Evolutionary conservation across 768 basidiomycete genomes (phyloP), one percentile per base, ranked within the genome.

Genomic region (Mycena indigotica): DNA sequence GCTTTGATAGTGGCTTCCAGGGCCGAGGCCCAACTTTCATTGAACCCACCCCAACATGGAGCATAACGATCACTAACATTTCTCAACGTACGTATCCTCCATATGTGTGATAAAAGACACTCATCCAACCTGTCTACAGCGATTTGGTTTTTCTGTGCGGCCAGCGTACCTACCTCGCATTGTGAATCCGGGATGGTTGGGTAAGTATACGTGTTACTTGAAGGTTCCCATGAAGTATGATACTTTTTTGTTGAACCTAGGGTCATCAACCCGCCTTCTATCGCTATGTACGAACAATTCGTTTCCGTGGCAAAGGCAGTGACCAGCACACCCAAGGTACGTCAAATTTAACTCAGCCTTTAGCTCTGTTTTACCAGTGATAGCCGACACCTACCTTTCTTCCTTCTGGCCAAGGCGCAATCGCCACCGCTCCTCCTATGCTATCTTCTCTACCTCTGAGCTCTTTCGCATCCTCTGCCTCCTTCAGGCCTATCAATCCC

Each of bases 151-250:
- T 76, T 73, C 63, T 78, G 76, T 52, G 63, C 69, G 49, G 69
- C 68, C 23, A 71, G 62, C n/a, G 52, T 62, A n/a, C 77, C 75
- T 3, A 45, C 62, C 12, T 69, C 70, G 17, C 78, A 77, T 52
- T 79, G 77, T 64, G 60, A 62, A 19, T 60, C 72, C 4, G 74
- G 74, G 24, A 77, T 75, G 74, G 77, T 77, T 30, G 76, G 75
- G 76, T 75, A 56, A 60, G 73, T 67, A 12, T 13, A 24, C 28
- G 29, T 50, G n/a, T n/a, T 32, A n/a, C n/a, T n/a, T n/a, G n/a
- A n/a, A n/a, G n/a, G 30, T 10, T 13, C 44, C 25, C 6, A 16
- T 49, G 40, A 5, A 5, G 19, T 5, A 26, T 15, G n/a, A n/a
- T 8, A 23, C 24, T 32, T 25, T 44, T 28, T 46, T 44, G 28